Evolutionary conservation across 169 alveolate genomes (phyloP), one percentile per base, ranked within the genome.

Genomic region (Cryptosporidium meleagridis): DNA sequence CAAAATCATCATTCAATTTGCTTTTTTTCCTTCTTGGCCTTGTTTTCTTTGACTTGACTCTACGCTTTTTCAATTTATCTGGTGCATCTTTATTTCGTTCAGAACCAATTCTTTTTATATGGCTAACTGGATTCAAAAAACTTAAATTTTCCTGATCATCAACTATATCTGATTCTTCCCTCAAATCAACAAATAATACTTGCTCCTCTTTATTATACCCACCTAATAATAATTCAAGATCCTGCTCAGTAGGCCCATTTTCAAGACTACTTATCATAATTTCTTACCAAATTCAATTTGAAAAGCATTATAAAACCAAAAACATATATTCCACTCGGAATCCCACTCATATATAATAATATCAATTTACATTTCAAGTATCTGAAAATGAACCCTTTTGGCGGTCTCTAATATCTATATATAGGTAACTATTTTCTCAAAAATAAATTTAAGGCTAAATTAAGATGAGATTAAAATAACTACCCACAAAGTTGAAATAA

Each of bases 211-310:
- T 31, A 14, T 41, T 41, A 35, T 18, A 26, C 16, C 33, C 65
- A 10, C 70, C 52, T 16, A 73, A 45, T 41, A 73, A 73, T 18
- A 73, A 16, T 3, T 73, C 86, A 7, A 73, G 55, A 73, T 73
- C 86, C 69, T 73, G 59, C 58, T 73, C 86, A 10, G 86, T 73
- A 16, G 70, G 70, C 31, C 86, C 86, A 73, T 73, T 73, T 26
- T 73, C 86, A 51, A 73, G 68, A 55, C 52, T 73, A 26, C 86
- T 73, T 14, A 73, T 52, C 86, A 73, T 73, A 18, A 29, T 35
- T 29, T n/a, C 29, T 21, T 1, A n/a, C 10, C 14, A 33, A 65
- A 31, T 2, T 65, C 9, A 14, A 35, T 3, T 39, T 10, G 3
- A 31, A 48, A 55, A n/a, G 39, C 14, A 21, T 21, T 0, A n/a